Percentiles rank a stretch among this genome's conserved stretches.
These are phyloP conservation scores for Cicer arietinum DNA, from an alignment of 306 rosid genomes.

Conservation along the genomic window DNA sequence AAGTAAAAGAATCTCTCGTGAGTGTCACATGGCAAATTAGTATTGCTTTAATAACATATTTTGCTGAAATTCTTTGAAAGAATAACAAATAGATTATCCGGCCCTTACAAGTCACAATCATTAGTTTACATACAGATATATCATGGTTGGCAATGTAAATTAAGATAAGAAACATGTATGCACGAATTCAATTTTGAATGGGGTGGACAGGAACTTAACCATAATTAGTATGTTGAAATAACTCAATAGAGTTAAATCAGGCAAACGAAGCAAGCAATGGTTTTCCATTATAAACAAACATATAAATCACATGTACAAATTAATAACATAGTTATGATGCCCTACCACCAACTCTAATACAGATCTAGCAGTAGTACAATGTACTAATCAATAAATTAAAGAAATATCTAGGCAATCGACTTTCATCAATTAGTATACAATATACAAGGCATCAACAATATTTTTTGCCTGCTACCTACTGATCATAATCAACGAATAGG, in stretches of 20 bases:
- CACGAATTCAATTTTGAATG: not conserved
- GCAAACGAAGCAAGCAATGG: not conserved
- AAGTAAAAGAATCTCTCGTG: too few relatives aligned
- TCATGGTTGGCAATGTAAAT: too few relatives aligned
- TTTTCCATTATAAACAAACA: slow-evolving; percentile 30
- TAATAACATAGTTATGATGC: slow-evolving; percentile 44
- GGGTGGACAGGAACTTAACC: not conserved
- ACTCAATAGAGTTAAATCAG: not conserved
- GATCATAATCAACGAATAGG: slow-evolving; percentile 44
- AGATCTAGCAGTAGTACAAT: slow-evolving; percentile 26
- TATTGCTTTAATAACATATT: too few relatives aligned
- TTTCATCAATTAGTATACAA: slow-evolving; percentile 55
- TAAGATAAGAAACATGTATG: too few relatives aligned
- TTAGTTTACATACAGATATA: too few relatives aligned
- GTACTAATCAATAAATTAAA: slow-evolving; percentile 38
- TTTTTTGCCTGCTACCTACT: slow-evolving; percentile 43
- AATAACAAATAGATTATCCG: too few relatives aligned
- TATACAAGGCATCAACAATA: slow-evolving; percentile 63
- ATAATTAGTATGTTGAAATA: not conserved
- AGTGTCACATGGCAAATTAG: too few relatives aligned
- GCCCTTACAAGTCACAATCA: too few relatives aligned
- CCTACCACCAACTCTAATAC: slow-evolving; percentile 50
- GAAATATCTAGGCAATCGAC: slow-evolving; percentile 50
- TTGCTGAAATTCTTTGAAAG: too few relatives aligned
- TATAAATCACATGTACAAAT: slow-evolving; percentile 51